Percentiles rank a stretch among this genome's conserved stretches.
These are phyloP conservation scores for Chlorella sp. DNA, from an alignment of 139 green algal species.

Conservation along the genomic window DNA sequence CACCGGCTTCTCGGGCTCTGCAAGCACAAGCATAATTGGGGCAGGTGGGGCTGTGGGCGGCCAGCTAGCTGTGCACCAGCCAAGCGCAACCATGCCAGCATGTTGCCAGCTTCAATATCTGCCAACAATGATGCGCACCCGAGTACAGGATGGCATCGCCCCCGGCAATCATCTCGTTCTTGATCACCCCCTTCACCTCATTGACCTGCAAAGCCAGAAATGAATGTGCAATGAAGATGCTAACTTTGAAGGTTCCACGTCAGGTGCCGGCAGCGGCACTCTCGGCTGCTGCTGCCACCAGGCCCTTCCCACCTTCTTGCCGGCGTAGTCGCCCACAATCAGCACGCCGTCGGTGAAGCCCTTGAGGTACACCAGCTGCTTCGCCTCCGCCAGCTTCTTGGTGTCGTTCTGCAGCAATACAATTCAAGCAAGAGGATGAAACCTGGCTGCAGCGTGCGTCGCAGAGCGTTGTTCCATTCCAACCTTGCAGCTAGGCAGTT, in stretches of 20 bases:
- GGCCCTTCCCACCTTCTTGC: conserved; percentile 69
- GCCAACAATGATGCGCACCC: too few relatives aligned
- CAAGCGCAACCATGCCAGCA: too few relatives aligned
- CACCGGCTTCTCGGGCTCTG: conserved; percentile 82
- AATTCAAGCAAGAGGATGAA: neutral
- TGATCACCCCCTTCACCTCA: conserved; percentile 92
- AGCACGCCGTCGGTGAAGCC: conserved; percentile 98
- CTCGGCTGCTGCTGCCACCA: neutral
- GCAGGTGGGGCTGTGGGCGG: too few relatives aligned
- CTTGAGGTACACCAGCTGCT: conserved; percentile 96
- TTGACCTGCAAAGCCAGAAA: conserved; percentile 40
- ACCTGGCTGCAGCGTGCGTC: neutral
- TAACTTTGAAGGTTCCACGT: too few relatives aligned
- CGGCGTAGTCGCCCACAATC: conserved; percentile 84
- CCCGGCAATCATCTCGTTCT: conserved; percentile 81
- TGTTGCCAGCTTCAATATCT: too few relatives aligned
- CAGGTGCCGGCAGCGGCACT: neutral
- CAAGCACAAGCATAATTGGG: too few relatives aligned
- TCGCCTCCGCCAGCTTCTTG: conserved; percentile 96
- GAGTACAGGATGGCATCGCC: conserved; percentile 87
- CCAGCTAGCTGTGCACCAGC: too few relatives aligned
- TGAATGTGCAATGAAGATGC: neutral
- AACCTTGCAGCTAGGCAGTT: too few relatives aligned
- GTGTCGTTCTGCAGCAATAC: conserved; percentile 87
- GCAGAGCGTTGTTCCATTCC: too few relatives aligned